Conservation (phyloP, 164 flowering plant genomes). For the Tetracentron sinense region DNA sequence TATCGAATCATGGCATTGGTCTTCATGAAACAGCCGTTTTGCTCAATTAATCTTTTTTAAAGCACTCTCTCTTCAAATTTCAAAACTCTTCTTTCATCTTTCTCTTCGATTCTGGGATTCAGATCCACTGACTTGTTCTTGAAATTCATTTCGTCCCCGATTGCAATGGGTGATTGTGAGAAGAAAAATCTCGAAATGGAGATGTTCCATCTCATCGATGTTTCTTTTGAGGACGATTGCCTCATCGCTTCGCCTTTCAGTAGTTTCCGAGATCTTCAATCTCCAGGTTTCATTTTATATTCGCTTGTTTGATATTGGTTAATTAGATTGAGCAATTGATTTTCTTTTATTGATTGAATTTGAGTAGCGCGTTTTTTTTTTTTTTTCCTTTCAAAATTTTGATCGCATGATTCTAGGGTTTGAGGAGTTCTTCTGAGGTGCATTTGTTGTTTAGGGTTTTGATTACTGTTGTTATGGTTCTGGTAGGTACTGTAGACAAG, state of each 20-base stretch:
- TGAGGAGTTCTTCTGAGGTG: background rate
- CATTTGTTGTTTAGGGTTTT: too few relatives aligned
- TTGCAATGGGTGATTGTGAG: conserved; percentile 8
- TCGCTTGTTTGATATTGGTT: background rate
- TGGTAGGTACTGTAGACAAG: too few relatives aligned
- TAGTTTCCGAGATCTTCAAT: background rate
- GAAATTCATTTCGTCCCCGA: background rate
- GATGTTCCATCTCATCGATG: conserved; percentile 41
- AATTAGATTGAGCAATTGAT: too few relatives aligned
- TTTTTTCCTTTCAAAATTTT: too few relatives aligned
- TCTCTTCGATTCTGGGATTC: background rate
- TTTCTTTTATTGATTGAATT: too few relatives aligned
- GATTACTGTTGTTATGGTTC: too few relatives aligned
- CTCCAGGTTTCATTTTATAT: background rate
- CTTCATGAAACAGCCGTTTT: too few relatives aligned
- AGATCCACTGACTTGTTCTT: background rate
- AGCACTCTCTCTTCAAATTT: background rate
- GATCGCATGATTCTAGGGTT: background rate
- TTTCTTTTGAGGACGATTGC: conserved; percentile 45
- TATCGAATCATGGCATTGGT: too few relatives aligned
- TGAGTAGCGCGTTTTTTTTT: background rate
- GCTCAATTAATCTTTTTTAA: too few relatives aligned
- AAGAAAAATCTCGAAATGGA: conserved; percentile 13
- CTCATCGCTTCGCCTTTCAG: conserved; percentile 29
- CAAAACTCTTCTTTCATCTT: background rate